These are phyloP conservation scores for Triticum aestivum DNA, from an alignment of 176 grass and related monocot species.

Conservation along the genomic window IWGSC_CS_RefSeq_v2.1 NC_057813.1:567562685-567563184, in stretches of 20 bases:
- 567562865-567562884: slow-evolving; percentile 48
- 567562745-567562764: slow-evolving; percentile 45
- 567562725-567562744: not conserved
- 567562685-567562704: slow-evolving; percentile 10
- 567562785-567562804: slow-evolving; percentile 45
- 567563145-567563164: not conserved
- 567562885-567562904: slow-evolving; percentile 52
- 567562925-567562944: slow-evolving; percentile 35
- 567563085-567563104: not conserved
- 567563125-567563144: too few species aligned
- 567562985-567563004: not conserved
- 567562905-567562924: slow-evolving; percentile 45
- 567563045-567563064: not conserved
- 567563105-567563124: not conserved
- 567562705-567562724: not conserved
- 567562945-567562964: slow-evolving; percentile 73
- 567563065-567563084: not conserved
- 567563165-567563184: not conserved
- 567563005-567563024: not conserved
- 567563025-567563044: not conserved
- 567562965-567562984: not conserved
- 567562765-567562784: slow-evolving; percentile 52
- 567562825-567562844: slow-evolving; percentile 41
- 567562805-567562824: slow-evolving; percentile 5
- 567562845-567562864: slow-evolving; percentile 47